Evolutionary conservation across 2,329 filamentous ascomycete genomes (phyloP), one percentile per base, ranked within the genome.

Genomic region (Cryphonectria nitschkei): DNA sequence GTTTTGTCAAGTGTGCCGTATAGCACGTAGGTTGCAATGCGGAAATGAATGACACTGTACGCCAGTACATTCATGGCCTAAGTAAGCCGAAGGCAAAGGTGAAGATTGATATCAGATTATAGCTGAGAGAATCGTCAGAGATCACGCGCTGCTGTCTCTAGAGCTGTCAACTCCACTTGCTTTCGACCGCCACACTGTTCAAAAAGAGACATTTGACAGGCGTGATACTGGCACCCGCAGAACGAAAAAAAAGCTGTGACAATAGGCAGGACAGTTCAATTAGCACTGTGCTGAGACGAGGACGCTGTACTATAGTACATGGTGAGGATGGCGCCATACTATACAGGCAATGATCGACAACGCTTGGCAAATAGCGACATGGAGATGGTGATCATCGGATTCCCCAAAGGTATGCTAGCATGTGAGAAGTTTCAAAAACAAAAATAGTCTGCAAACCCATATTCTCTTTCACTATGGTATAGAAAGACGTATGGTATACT

Each of bases 351-450:
- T 58, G 64, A 66, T 66, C 50, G 19, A 29, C 64, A 26, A 22
- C 34, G 26, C 64, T 56, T 56, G 43, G 64, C 9, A 34, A 66
- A 66, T 66, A 50, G 64, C n/a, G 50, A 56, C 64, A 66, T 65
- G 22, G 43, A 29, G 16, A 39, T 29, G 64, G 2, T 50, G 22
- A 34, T 56, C n/a, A n/a, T 50, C 41, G 46, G 61, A 58, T 58
- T 16, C 52, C n/a, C 52, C 29, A 56, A 11, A 8, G 52, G n/a
- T 56, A 26, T 54, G 50, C 50, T 54, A 54, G 50, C 50, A 54
- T 56, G 52, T 56, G 52, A 56, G 46, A n/a, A 19, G 19, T 9
- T 34, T 3, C 8, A 19, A 14, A 16, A 50, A 9, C 22, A 50
- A 46, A 46, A 22, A 14, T 46, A 46, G 16, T 8, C 43, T 5